phyloP scores from a whole-genome alignment of 2,329 filamentous ascomycete genomes.

The Phyllosticta citrichinensis region DNA sequence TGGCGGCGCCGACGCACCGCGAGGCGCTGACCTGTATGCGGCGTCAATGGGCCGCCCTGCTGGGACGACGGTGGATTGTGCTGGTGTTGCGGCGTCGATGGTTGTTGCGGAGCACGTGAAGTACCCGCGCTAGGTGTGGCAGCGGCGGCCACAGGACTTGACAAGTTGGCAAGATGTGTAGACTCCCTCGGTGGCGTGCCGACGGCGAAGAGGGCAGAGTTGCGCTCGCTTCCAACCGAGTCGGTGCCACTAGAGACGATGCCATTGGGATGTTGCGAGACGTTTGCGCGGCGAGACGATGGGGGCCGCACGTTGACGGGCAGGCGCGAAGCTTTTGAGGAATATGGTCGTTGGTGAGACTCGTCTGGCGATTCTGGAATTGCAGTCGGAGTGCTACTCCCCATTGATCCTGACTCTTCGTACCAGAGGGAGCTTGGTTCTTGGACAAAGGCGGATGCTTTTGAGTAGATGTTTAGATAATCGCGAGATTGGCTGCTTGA shows the following conservation, averaged over 20 bases:
- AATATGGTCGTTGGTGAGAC: neutral
- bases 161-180: neutral
- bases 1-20: slow-evolving; percentile 11
- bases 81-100: neutral
- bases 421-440: slow-evolving; percentile 2
- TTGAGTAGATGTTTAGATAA: neutral
- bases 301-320: slow-evolving; percentile 6
- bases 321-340: slow-evolving; percentile 1
- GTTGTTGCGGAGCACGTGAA: neutral
- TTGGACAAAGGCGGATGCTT: neutral
- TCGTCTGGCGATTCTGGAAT: slow-evolving; percentile 2
- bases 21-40: neutral
- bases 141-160: neutral
- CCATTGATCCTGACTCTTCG: neutral
- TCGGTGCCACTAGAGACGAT: neutral
- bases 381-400: slow-evolving; percentile 1
- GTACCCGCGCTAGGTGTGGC: neutral
- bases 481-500: slow-evolving; percentile 2
- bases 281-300: slow-evolving; percentile 1
- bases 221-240: neutral
- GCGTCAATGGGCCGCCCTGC: neutral
- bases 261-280: neutral
- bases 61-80: neutral
- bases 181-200: slow-evolving; percentile 7
- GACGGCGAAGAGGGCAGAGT: neutral